phyloP scores from a whole-genome alignment of 2,329 filamentous ascomycete species.

The Fusarium nanum region DNA sequence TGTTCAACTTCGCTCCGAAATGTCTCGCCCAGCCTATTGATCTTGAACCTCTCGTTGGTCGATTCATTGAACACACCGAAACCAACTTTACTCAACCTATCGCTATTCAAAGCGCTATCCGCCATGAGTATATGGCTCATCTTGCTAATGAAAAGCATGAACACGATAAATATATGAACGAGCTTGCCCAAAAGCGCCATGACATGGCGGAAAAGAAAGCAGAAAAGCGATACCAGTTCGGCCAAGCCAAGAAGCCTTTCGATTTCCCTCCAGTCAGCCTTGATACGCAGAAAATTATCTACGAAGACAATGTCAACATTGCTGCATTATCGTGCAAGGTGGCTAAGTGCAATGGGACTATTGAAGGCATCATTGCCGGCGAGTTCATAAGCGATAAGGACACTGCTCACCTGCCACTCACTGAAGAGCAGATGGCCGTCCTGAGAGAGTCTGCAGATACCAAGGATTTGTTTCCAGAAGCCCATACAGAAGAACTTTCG shows the following conservation, averaged over 20 bases:
- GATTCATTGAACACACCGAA: background rate
- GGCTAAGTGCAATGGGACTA: slow-evolving; percentile 23
- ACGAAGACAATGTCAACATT: slow-evolving; percentile 14
- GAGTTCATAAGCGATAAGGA: slow-evolving; percentile 34
- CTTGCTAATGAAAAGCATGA: background rate
- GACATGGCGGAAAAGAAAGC: background rate
- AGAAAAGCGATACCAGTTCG: background rate
- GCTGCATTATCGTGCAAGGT: slow-evolving; percentile 23
- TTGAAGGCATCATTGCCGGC: slow-evolving; percentile 37
- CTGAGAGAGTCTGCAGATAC: slow-evolving; percentile 18
- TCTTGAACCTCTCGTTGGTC: background rate
- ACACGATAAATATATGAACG: background rate
- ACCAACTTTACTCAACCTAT: slow-evolving; percentile 19
- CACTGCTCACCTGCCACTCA: slow-evolving; percentile 17
- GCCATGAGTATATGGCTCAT: slow-evolving; percentile 9
- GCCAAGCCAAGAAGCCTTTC: background rate
- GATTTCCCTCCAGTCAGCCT: background rate
- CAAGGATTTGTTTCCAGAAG: background rate
- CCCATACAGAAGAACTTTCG: background rate
- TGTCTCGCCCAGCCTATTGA: slow-evolving; percentile 16
- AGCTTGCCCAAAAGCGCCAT: background rate
- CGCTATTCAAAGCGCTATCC: slow-evolving; percentile 6
- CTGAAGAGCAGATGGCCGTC: slow-evolving; percentile 26
- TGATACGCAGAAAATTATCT: slow-evolving; percentile 4
- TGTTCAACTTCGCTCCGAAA: slow-evolving; percentile 1